A percentile compares a stretch with the other conserved stretches of the same genome.
Evolutionary conservation across 2,329 filamentous ascomycete genomes (phyloP).

Genomic region (Xylaria sp.): DNA sequence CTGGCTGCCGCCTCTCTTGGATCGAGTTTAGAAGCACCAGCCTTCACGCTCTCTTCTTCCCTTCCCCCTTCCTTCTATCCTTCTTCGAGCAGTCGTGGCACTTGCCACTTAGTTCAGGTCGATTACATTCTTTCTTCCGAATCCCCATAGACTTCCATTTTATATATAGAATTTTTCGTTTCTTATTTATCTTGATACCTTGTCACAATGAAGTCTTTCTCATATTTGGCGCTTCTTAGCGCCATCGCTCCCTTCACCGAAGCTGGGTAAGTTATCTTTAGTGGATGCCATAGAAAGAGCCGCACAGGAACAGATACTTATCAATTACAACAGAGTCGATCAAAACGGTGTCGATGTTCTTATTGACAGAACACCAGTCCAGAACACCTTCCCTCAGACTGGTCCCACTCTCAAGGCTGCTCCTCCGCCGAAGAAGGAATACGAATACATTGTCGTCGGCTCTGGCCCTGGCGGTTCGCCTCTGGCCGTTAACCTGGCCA

Average conservation of each 20-base stretch:
- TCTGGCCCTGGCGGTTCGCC: conserved; percentile 70
- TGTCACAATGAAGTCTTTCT: conserved; percentile 39
- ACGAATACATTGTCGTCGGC: conserved; percentile 74
- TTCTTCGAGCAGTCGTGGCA: conserved; percentile 27
- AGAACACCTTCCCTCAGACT: conserved; percentile 41
- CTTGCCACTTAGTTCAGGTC: conserved; percentile 25
- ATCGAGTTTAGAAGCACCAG: conserved; percentile 24
- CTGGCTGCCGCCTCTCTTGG: conserved; percentile 9
- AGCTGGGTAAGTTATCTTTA: conserved; percentile 26
- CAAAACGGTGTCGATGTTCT: conserved; percentile 37
- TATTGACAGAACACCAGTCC: conserved; percentile 38
- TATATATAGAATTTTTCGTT: conserved; percentile 19
- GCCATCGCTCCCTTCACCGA: conserved; percentile 37
- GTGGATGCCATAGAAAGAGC: background rate
- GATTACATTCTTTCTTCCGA: conserved; percentile 22
- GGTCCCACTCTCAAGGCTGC: conserved; percentile 36
- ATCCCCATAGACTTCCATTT: conserved; percentile 21
- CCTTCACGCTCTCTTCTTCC: conserved; percentile 33
- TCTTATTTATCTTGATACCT: conserved; percentile 10
- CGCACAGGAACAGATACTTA: conserved; percentile 12
- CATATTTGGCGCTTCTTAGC: conserved; percentile 41
- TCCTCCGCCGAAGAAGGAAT: conserved; percentile 48
- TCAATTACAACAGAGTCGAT: conserved; percentile 21
- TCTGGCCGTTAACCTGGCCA: conserved; percentile 67
- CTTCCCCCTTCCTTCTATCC: conserved; percentile 9